These are phyloP conservation scores for Zasmidium citrigriseum DNA, from an alignment of 2,329 filamentous ascomycete genomes.

Conservation along the genomic window DNA sequence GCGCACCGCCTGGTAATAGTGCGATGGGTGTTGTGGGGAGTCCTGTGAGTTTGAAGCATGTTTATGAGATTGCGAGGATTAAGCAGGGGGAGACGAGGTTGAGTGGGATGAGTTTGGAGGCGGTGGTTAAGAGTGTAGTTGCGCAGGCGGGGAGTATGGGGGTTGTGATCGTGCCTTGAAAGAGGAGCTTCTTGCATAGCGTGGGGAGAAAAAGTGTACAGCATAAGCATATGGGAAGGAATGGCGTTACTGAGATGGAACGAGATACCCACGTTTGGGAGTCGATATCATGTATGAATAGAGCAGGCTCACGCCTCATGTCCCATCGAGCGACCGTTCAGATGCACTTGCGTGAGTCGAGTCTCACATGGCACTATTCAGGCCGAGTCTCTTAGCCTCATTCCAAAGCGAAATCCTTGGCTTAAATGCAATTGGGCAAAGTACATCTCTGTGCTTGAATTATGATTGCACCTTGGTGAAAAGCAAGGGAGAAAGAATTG, in stretches of 20 bases:
- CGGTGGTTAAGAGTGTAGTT: conserved; percentile 71
- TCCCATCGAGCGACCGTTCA: not conserved
- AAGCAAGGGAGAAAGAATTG: conserved; percentile 6
- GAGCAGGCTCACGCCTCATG: too few relatives aligned
- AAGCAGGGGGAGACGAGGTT: conserved; percentile 62
- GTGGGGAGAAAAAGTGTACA: not conserved
- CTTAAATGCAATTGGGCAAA: too few relatives aligned
- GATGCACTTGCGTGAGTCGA: not conserved
- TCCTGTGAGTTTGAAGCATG: conserved; percentile 88
- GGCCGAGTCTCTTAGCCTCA: too few relatives aligned
- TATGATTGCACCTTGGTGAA: conserved; percentile 52
- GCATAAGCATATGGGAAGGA: not conserved
- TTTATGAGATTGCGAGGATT: conserved; percentile 97
- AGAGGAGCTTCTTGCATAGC: not conserved
- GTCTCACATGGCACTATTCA: not conserved
- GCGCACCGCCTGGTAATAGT: conserved; percentile 52
- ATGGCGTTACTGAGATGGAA: not conserved
- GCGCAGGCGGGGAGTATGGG: conserved; percentile 55
- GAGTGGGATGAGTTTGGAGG: conserved; percentile 77
- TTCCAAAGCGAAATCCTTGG: not conserved
- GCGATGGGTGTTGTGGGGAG: conserved; percentile 78
- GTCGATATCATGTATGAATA: not conserved
- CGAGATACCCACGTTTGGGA: conserved; percentile 1
- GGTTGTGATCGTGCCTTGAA: conserved; percentile 51
- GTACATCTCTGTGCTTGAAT: too few relatives aligned